Evolutionary conservation across 208 protist species (phyloP).

Genomic region (Trypanosoma melophagium): DNA sequence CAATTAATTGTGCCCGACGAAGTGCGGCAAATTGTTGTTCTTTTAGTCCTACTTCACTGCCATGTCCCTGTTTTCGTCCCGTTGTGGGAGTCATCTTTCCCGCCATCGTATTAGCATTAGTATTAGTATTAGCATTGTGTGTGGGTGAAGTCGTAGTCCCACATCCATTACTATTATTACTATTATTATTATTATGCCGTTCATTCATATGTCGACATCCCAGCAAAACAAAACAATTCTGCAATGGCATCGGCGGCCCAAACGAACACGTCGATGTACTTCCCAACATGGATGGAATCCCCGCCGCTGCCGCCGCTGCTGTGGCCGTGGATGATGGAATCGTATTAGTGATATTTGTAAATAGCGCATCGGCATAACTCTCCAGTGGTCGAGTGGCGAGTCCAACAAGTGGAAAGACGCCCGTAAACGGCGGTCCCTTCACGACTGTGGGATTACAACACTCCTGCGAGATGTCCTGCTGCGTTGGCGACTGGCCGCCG

Average conservation of each 20-base stretch:
- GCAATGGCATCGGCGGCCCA: neutral
- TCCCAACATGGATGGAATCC: no score
- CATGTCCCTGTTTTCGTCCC: neutral
- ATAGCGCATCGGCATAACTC: slow-evolving; percentile 20
- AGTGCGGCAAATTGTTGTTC: neutral
- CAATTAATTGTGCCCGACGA: slow-evolving; percentile 13
- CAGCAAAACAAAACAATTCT: slow-evolving; percentile 23
- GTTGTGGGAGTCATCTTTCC: neutral
- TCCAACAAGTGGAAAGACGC: slow-evolving; percentile 31
- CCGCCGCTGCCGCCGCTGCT: neutral
- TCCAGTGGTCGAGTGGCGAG: slow-evolving; percentile 27
- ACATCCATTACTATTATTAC: neutral
- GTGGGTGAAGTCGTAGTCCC: no score
- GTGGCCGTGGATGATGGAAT: neutral
- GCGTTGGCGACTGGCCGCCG: no score
- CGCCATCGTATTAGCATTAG: neutral
- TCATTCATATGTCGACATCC: slow-evolving; percentile 13
- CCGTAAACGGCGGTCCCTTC: slow-evolving; percentile 11
- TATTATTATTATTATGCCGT: neutral
- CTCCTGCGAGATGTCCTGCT: no score
- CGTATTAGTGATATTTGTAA: neutral
- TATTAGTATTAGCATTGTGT: neutral
- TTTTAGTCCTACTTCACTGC: neutral
- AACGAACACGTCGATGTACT: neutral
- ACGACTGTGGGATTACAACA: neutral